Evolutionary conservation across 2,329 filamentous ascomycete genomes (phyloP), one percentile per base, ranked within the genome.

Genomic region (Plectosphaerella sp.): DNA sequence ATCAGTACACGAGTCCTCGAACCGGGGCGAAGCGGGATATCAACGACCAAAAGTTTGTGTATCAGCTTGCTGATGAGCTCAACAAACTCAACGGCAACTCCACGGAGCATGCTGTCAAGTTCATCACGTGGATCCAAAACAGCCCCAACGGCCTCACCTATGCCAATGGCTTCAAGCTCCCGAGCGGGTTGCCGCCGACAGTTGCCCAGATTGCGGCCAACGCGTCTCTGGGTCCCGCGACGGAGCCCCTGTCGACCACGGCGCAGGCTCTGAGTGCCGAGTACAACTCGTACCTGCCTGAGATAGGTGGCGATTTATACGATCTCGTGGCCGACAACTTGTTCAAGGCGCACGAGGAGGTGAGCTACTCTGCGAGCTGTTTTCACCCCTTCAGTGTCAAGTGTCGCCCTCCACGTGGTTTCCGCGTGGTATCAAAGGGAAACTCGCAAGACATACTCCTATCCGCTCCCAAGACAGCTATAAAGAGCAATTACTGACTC

Each of bases 31-130:
- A 78, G 0, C 69, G 71, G 56, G 75, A 82, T 53, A 82, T 87
- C 56, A 75, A 77, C 9, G 84, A 87, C 58, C 83, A 86, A 60
- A 75, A 80, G 55, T 73, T 88, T 62, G 81, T 87, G 0, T 87
- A 86, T 63, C 80, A 86, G 61, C 72, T 88, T 2, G 83, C 76
- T 2, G 74, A 75, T 6, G 76, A 78, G 49, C 69, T 88, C 54
- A 87, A 87, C 64, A 61, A 72, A 33, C 67, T 85, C 59, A 87
- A 87, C 64, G 67, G 67, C n/a, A 67, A 82, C 57, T 64, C 66
- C 52, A 62, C 64, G 47, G 70, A 75, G 45, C 67, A 77, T 36
- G 73, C 70, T 15, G 75, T 86, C 28, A 78, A 83, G 49, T 84
- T 86, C 58, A 86, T 86, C 52, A 75, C 77, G 1, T 87, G 82